Percentiles rank a stretch among this genome's conserved stretches.
These are phyloP conservation scores for Flammula alnicola DNA, from an alignment of 1,284 basidiomycete species.

Conservation along the genomic window DNA sequence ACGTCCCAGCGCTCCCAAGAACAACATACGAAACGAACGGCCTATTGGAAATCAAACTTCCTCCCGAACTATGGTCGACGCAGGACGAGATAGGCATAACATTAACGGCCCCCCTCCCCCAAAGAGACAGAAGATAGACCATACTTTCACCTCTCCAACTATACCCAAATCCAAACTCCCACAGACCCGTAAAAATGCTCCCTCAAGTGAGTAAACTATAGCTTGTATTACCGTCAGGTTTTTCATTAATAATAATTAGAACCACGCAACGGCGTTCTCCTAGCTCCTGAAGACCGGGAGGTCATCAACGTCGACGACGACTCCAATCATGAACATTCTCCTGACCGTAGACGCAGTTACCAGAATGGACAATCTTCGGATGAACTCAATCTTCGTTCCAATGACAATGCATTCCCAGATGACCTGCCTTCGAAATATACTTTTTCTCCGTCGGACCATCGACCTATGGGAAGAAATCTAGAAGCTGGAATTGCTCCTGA, in stretches of 20 bases:
- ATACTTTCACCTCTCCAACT: neutral
- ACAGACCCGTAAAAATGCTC: neutral
- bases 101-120: constrained; percentile 4
- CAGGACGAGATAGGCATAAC: neutral
- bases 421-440: constrained; percentile 4
- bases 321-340: neutral
- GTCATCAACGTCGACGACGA: constrained; percentile 2
- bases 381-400: constrained; percentile 4
- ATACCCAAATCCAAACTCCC: neutral
- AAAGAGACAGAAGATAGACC: constrained; percentile 17
- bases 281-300: neutral
- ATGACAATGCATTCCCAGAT: neutral
- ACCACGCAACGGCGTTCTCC: neutral
- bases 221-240: too few species aligned
- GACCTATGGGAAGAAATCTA: neutral
- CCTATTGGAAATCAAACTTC: constrained; percentile 17
- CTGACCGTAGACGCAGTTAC: neutral
- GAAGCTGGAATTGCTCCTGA: constrained; percentile 6
- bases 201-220: neutral
- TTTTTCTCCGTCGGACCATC: neutral
- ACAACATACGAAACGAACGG: neutral
- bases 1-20: neutral
- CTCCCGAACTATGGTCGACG: neutral
- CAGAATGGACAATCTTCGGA: constrained; percentile 7
- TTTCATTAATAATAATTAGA: neutral